Percentiles rank a stretch among this genome's conserved stretches.
Evolutionary conservation across 257 asterid species (phyloP).

Genomic region (Gentiana dahurica): DNA sequence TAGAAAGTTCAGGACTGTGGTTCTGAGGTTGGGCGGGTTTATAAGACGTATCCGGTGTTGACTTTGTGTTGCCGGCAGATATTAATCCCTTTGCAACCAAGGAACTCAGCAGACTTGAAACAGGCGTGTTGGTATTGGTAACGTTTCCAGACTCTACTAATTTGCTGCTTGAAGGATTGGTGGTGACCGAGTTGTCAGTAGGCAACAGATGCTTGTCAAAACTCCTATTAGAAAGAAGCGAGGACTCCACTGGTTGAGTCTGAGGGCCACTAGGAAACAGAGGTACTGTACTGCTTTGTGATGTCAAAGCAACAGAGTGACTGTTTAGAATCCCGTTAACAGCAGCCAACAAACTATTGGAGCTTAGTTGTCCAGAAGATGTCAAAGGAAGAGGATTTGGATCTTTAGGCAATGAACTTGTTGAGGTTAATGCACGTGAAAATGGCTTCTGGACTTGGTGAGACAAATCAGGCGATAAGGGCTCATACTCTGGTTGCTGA

Average conservation of each 20-base stretch:
- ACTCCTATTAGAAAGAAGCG: conserved; percentile 25
- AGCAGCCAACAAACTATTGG: conserved; percentile 44
- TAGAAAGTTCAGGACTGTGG: conserved; percentile 27
- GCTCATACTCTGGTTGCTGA: conserved; percentile 26
- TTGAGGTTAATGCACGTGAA: conserved; percentile 17
- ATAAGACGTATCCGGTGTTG: conserved; percentile 18
- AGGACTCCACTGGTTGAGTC: conserved; percentile 11
- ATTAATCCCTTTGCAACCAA: conserved; percentile 75
- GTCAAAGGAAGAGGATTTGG: conserved; percentile 27
- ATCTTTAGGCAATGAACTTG: conserved; percentile 35
- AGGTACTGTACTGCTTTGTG: conserved; percentile 17
- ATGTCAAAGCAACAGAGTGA: conserved; percentile 18
- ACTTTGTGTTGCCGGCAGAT: conserved; percentile 45
- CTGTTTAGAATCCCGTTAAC: conserved; percentile 39
- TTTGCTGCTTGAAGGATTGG: conserved; percentile 22
- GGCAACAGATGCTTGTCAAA: conserved; percentile 22
- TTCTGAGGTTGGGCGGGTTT: conserved; percentile 26
- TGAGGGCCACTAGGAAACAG: conserved; percentile 21
- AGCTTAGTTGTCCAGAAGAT: conserved; percentile 45
- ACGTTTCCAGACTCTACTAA: conserved; percentile 27
- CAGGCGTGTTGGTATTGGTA: conserved; percentile 44
- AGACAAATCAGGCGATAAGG: conserved; percentile 17
- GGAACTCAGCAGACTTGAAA: conserved; percentile 73
- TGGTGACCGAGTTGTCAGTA: conserved; percentile 18
- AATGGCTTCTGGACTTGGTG: conserved; percentile 5